These are phyloP conservation scores for Colletotrichum simmondsii DNA, from an alignment of 2,329 filamentous ascomycete species.

Conservation along the genomic window DNA sequence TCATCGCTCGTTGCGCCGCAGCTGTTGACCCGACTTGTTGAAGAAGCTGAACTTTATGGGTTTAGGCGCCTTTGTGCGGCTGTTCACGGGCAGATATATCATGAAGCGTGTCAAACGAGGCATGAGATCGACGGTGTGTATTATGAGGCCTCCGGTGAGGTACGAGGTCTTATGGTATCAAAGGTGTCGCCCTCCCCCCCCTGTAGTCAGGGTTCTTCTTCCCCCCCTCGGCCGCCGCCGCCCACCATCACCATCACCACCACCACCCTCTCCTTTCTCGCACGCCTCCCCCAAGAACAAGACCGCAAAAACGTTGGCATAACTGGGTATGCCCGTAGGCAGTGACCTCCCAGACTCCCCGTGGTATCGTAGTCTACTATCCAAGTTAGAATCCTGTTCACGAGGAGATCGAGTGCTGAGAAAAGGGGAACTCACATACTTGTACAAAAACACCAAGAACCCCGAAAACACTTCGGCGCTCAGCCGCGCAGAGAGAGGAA, in stretches of 20 bases:
- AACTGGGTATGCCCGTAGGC: slow-evolving; percentile 25
- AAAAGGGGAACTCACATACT: slow-evolving; percentile 3
- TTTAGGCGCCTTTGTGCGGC: no score
- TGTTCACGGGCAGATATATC: neutral
- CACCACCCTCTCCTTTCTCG: neutral
- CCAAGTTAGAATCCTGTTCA: neutral
- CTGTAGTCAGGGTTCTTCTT: neutral
- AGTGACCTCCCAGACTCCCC: slow-evolving; percentile 12
- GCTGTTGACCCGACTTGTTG: neutral
- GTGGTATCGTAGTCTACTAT: neutral
- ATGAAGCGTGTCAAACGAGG: neutral
- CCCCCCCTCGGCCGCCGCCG: no score
- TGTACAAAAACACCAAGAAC: neutral
- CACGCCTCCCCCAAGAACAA: neutral
- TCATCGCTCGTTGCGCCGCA: no score
- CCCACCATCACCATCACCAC: neutral
- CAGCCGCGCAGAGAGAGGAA: slow-evolving; percentile 9
- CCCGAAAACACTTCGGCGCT: neutral
- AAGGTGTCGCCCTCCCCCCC: no score
- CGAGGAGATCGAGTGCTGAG: neutral
- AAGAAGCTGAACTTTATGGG: no score
- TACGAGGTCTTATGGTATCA: neutral
- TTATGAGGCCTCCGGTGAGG: neutral
- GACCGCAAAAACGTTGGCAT: neutral
- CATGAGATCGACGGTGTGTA: neutral